Evolutionary conservation across 805 yeast species (phyloP).

Genomic region (Starmerella tilneyi): DNA sequence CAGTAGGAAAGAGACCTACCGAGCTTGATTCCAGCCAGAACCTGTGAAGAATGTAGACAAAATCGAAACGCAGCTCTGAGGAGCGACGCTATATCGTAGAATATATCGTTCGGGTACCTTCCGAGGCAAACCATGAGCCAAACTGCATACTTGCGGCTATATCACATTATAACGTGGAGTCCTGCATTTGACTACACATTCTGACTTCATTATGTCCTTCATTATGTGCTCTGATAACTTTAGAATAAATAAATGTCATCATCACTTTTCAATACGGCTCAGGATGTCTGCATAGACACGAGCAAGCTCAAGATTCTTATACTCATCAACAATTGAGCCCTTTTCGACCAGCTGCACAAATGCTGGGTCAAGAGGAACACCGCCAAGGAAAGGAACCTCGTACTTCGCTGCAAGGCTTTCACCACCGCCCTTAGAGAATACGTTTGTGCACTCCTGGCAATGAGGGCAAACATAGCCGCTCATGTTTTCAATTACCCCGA

Average conservation of each 20-base stretch:
- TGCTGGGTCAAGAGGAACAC: slow-evolving; percentile 84
- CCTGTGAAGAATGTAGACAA: too few species aligned
- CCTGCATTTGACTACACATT: too few species aligned
- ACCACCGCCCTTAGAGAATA: slow-evolving; percentile 93
- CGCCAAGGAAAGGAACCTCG: slow-evolving; percentile 63
- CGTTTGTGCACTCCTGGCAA: slow-evolving; percentile 78
- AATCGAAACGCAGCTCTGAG: too few species aligned
- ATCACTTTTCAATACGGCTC: slow-evolving; percentile 26
- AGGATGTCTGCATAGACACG: slow-evolving; percentile 42
- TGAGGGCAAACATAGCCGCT: slow-evolving; percentile 92
- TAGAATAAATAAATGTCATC: not conserved
- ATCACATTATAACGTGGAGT: too few species aligned
- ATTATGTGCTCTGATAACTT: not conserved
- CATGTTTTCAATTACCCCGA: slow-evolving; percentile 94
- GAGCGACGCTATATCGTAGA: too few species aligned
- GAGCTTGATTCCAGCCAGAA: too few species aligned
- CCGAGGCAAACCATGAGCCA: too few species aligned
- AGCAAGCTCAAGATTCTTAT: slow-evolving; percentile 32
- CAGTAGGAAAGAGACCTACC: too few species aligned
- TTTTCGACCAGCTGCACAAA: slow-evolving; percentile 82
- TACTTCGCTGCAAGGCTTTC: slow-evolving; percentile 51
- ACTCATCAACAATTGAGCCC: slow-evolving; percentile 34
- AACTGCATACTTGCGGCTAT: too few species aligned
- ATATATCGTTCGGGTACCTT: too few species aligned
- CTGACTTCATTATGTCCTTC: not conserved